These are phyloP conservation scores for Uronychia setigera DNA, from an alignment of 73 alveolate species.

Conservation along the genomic window DNA sequence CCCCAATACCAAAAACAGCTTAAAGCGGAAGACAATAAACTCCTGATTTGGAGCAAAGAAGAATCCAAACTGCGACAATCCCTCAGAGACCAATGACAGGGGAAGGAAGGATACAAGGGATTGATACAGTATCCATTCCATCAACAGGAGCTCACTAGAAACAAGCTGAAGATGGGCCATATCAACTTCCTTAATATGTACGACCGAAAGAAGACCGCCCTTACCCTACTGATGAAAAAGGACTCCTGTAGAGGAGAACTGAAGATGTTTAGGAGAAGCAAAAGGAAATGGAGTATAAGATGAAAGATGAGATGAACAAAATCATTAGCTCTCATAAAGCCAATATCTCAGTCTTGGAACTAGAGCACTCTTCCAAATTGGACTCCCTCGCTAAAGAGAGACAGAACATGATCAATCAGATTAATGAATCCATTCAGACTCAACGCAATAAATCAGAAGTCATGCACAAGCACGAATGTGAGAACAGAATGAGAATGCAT, in stretches of 20 bases:
- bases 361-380: not conserved
- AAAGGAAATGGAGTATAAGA: not conserved
- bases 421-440: not conserved
- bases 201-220: not conserved
- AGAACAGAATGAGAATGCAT: constrained; percentile 4
- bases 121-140: not conserved
- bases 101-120: not conserved
- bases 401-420: constrained; percentile 7
- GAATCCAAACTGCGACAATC: not conserved
- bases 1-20: not conserved
- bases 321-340: not conserved
- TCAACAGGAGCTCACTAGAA: not conserved
- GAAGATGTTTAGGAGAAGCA: not conserved
- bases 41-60: not conserved
- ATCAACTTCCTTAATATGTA: not conserved
- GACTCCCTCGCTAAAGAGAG: constrained; percentile 15
- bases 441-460: constrained; percentile 22
- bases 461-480: constrained; percentile 3
- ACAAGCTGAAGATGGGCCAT: not conserved
- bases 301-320: not conserved
- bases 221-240: not conserved
- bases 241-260: not conserved
- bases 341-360: not conserved
- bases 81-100: not conserved
- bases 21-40: not conserved